Evolutionary conservation across 441 rosid species (phyloP).

Genomic region (Breynia disticha): DNA sequence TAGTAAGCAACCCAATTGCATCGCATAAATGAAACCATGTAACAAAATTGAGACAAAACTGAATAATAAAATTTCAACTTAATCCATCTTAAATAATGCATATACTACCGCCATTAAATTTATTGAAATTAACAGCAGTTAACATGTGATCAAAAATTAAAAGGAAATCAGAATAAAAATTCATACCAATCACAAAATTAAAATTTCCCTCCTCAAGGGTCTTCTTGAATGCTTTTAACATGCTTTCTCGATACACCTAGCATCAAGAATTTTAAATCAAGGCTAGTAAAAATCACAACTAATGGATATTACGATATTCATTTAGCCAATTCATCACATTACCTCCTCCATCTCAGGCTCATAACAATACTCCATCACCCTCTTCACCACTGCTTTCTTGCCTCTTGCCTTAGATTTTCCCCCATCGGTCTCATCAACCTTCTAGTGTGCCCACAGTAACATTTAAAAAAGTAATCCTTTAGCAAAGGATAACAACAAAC

Average conservation of each 20-base stretch:
- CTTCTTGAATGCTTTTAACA: conserved; percentile 89
- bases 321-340: conserved; percentile 10
- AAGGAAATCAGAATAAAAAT: neutral
- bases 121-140: neutral
- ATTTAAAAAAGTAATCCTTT: neutral
- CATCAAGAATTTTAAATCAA: conserved; percentile 12
- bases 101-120: conserved; percentile 15
- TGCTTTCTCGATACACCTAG: conserved; percentile 84
- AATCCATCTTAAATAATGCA: conserved; percentile 23
- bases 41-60: conserved; percentile 16
- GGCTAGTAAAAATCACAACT: conserved; percentile 3
- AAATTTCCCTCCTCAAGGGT: conserved; percentile 88
- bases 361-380: conserved; percentile 83
- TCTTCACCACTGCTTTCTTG: conserved; percentile 56
- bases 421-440: conserved; percentile 67
- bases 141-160: too few relatives aligned
- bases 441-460: conserved; percentile 6
- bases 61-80: conserved; percentile 15
- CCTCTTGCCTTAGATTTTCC: conserved; percentile 50
- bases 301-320: neutral
- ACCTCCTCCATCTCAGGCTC: conserved; percentile 99
- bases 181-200: conserved; percentile 76
- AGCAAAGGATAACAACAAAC: neutral
- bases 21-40: conserved; percentile 19
- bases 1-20: conserved; percentile 21